These are phyloP conservation scores for Daldinia decipiens DNA, from an alignment of 495 filamentous ascomycete genomes.

Conservation along the genomic window DNA sequence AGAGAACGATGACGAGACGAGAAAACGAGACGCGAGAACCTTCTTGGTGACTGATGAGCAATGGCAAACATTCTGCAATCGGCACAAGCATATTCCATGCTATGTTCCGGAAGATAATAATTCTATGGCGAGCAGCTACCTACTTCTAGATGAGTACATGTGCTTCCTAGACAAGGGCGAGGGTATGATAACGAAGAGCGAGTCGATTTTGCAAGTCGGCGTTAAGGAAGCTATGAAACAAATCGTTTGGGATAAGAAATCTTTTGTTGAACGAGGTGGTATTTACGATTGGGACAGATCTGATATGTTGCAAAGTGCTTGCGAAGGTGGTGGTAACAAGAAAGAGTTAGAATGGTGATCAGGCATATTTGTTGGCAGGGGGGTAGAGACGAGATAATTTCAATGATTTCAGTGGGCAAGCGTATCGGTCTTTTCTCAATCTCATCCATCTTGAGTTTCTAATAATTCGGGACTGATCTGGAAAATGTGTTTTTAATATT, in stretches of 20 bases:
- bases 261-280: conserved; percentile 60
- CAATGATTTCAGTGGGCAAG: conserved; percentile 18
- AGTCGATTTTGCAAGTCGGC: conserved; percentile 62
- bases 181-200: conserved; percentile 52
- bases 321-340: neutral
- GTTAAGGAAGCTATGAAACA: conserved; percentile 60
- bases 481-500: neutral
- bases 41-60: conserved; percentile 63
- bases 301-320: neutral
- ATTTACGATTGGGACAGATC: conserved; percentile 62
- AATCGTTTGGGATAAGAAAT: conserved; percentile 62
- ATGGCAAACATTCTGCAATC: conserved; percentile 59
- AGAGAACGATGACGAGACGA: conserved; percentile 61
- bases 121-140: conserved; percentile 63
- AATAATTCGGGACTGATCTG: neutral
- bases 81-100: conserved; percentile 54
- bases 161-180: conserved; percentile 63
- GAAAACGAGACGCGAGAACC: conserved; percentile 56
- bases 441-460: neutral
- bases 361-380: neutral
- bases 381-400: neutral
- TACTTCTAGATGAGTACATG: conserved; percentile 66
- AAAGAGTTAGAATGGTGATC: conserved; percentile 1
- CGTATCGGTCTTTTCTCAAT: neutral
- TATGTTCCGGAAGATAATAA: conserved; percentile 63